Conservation (phyloP, 352 stramenopile species). For the Phytophthora palmivora region DNA sequence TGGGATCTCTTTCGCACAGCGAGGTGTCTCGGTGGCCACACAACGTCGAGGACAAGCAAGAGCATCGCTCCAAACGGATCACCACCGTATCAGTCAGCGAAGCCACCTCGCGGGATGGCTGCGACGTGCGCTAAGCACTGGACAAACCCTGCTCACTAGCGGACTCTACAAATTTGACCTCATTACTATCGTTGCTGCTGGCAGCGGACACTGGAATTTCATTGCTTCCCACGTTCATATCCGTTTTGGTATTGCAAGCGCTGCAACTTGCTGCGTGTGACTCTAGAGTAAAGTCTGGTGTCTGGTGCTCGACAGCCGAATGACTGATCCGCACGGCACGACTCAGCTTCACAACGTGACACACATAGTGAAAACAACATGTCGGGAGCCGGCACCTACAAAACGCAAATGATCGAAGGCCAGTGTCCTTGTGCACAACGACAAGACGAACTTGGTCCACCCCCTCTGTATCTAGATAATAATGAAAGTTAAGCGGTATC, state of each 20-base stretch:
- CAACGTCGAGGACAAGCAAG: slow-evolving; percentile 12
- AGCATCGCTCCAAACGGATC: slow-evolving; percentile 24
- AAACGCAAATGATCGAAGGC: slow-evolving; percentile 17
- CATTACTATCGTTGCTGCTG: not conserved
- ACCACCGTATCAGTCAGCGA: slow-evolving; percentile 7
- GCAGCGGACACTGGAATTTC: not conserved
- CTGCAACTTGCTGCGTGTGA: slow-evolving; percentile 18
- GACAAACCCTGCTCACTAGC: slow-evolving; percentile 1
- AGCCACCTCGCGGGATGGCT: slow-evolving; percentile 5
- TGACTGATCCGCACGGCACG: slow-evolving; percentile 14
- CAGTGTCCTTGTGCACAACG: slow-evolving; percentile 4
- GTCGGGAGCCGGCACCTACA: slow-evolving; percentile 17
- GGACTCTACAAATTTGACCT: slow-evolving; percentile 4
- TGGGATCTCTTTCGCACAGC: slow-evolving; percentile 29
- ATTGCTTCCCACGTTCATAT: not conserved
- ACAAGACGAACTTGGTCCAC: slow-evolving; percentile 16
- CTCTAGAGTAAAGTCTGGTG: slow-evolving; percentile 23
- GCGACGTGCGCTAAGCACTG: not conserved
- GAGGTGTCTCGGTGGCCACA: slow-evolving; percentile 22
- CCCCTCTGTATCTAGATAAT: not conserved
- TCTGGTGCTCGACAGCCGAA: slow-evolving; percentile 1
- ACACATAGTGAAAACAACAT: slow-evolving; percentile 21
- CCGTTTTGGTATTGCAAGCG: slow-evolving; percentile 22
- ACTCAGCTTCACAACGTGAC: slow-evolving; percentile 10
- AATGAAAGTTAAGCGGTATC: not conserved